Conservation (phyloP, 2,329 filamentous ascomycete species). For the Spiromastix sp. region DNA sequence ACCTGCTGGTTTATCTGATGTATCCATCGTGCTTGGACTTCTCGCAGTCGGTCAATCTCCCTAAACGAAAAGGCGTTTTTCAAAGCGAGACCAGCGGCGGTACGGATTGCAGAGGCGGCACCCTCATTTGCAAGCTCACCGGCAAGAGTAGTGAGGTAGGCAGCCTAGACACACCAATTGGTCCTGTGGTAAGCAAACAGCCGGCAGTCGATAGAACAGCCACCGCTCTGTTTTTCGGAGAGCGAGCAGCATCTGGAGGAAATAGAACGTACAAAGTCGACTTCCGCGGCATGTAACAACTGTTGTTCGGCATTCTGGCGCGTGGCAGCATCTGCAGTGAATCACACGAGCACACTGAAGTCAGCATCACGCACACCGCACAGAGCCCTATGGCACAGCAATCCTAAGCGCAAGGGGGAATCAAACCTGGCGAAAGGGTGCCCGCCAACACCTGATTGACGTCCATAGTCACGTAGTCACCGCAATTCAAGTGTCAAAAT, state of each 20-base stretch:
- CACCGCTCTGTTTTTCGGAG: no score
- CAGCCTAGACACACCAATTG: slow-evolving; percentile 67
- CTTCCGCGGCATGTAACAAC: slow-evolving; percentile 82
- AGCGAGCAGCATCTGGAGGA: no score
- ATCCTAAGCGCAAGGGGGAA: slow-evolving; percentile 1
- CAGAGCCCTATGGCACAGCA: background rate
- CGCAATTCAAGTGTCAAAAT: background rate
- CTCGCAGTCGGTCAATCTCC: slow-evolving; percentile 75
- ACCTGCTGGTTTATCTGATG: slow-evolving; percentile 69
- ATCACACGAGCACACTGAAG: slow-evolving; percentile 6
- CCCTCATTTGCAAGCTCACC: slow-evolving; percentile 89
- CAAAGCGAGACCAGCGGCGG: slow-evolving; percentile 87
- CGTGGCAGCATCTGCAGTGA: slow-evolving; percentile 64
- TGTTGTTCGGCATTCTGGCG: slow-evolving; percentile 91
- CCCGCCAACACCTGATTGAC: slow-evolving; percentile 97
- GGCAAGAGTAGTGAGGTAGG: slow-evolving; percentile 86
- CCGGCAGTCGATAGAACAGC: slow-evolving; percentile 22
- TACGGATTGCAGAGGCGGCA: slow-evolving; percentile 72
- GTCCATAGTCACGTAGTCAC: slow-evolving; percentile 58
- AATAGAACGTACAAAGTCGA: slow-evolving; percentile 70
- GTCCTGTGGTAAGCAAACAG: slow-evolving; percentile 10
- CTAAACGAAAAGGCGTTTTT: slow-evolving; percentile 97
- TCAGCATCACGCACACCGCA: background rate
- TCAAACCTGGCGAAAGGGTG: slow-evolving; percentile 80
- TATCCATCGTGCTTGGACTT: slow-evolving; percentile 90